phyloP scores from a whole-genome alignment of 768 basidiomycete genomes.

The Pisolithus marmoratus region DNA sequence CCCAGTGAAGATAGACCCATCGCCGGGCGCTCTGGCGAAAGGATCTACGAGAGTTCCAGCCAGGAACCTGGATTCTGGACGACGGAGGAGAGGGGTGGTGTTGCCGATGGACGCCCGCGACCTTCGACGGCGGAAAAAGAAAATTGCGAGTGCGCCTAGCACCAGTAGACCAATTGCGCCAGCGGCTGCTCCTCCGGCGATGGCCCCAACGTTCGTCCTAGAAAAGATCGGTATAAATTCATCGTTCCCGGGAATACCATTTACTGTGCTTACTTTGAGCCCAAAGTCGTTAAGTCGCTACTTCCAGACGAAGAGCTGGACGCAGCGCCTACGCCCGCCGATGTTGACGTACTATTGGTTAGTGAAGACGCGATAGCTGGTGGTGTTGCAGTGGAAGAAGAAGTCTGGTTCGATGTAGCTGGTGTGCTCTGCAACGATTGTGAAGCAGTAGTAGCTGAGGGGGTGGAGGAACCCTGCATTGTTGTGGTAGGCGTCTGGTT shows the following conservation, averaged over 20 bases:
- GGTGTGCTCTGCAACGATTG: constrained; percentile 2
- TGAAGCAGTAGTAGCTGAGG: not conserved
- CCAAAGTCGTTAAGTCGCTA: not conserved
- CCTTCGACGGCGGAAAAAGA: constrained; percentile 6
- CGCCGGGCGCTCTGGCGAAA: not conserved
- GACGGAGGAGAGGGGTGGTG: constrained; percentile 6
- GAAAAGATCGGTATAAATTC: not conserved
- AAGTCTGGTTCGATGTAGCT: not conserved
- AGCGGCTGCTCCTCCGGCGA: constrained; percentile 14
- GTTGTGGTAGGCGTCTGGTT: constrained; percentile 1
- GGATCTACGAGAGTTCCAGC: not conserved
- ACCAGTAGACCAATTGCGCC: constrained; percentile 14
- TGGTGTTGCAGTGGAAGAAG: not conserved
- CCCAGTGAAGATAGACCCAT: not conserved
- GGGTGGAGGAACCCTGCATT: constrained; percentile 2
- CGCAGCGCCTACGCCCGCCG: constrained; percentile 5
- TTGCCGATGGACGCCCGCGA: constrained; percentile 3
- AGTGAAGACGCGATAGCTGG: constrained; percentile 2
- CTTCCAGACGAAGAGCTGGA: constrained; percentile 10
- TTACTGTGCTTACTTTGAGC: constrained; percentile 8
- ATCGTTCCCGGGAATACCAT: not conserved
- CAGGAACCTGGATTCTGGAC: constrained; percentile 5
- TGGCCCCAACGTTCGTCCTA: constrained; percentile 11
- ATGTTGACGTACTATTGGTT: constrained; percentile 4
- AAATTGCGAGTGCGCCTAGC: constrained; percentile 8